Conservation (phyloP, 352 stramenopile species). For the Phytophthora cajani region DNA sequence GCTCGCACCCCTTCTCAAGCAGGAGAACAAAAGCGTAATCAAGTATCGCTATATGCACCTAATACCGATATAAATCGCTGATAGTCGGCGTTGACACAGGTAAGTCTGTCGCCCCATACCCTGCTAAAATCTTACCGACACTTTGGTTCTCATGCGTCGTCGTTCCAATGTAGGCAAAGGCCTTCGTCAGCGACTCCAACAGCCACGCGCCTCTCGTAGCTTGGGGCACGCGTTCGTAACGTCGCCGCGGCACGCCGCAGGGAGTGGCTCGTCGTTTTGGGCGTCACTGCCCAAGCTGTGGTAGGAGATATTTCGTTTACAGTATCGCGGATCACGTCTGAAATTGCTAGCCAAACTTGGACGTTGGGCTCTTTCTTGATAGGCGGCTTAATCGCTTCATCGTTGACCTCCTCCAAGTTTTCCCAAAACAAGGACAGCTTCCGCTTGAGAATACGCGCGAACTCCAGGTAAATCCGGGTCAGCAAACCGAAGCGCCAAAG, state of each 20-base stretch:
- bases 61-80: no score
- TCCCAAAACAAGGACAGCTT: slow-evolving; percentile 12
- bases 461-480: slow-evolving; percentile 8
- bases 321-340: slow-evolving; percentile 2
- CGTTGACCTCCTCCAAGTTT: neutral
- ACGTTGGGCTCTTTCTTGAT: neutral
- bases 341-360: slow-evolving; percentile 11
- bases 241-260: slow-evolving; percentile 7
- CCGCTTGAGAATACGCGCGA: slow-evolving; percentile 1
- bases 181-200: slow-evolving; percentile 19
- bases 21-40: no score
- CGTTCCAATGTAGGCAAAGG: no score
- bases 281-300: neutral
- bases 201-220: slow-evolving; percentile 16
- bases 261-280: slow-evolving; percentile 14
- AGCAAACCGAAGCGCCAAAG: no score
- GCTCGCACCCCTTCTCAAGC: no score
- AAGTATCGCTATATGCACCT: no score
- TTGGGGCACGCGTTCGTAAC: slow-evolving; percentile 8
- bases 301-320: neutral
- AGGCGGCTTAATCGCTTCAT: neutral
- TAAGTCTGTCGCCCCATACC: no score
- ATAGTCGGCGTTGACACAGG: no score
- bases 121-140: no score
- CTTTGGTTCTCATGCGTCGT: no score